A percentile compares a stretch with the other conserved stretches of the same genome.
phyloP scores from a whole-genome alignment of 192 early-diverging fungal species.

The Phycomyces nitens region DNA sequence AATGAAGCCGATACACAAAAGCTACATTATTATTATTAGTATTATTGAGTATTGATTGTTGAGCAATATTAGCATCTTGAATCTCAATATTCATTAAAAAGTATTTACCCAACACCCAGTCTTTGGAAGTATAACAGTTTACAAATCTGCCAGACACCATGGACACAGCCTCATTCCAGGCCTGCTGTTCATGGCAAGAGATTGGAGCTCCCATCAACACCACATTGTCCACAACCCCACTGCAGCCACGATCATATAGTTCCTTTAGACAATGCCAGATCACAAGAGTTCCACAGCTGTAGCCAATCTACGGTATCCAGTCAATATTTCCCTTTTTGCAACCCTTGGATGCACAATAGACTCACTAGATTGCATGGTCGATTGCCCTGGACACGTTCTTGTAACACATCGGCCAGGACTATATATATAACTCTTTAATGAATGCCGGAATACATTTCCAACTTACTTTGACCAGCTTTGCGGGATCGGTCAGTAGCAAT shows the following conservation, averaged over 20 bases:
- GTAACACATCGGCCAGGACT: constrained; percentile 55
- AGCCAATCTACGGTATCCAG: constrained; percentile 38
- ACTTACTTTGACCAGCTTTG: constrained; percentile 48
- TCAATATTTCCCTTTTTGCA: neutral
- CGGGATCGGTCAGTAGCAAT: constrained; percentile 49
- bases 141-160: constrained; percentile 48
- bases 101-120: constrained; percentile 45
- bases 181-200: constrained; percentile 27
- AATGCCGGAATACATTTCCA: neutral
- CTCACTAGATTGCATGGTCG: constrained; percentile 49
- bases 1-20: constrained; percentile 49
- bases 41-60: too few relatives aligned
- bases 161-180: constrained; percentile 40
- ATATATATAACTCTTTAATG: too few relatives aligned
- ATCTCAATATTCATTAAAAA: neutral
- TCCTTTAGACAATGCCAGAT: constrained; percentile 57
- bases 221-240: constrained; percentile 50
- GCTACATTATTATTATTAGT: constrained; percentile 13
- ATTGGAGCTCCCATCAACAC: constrained; percentile 55
- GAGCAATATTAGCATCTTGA: too few relatives aligned
- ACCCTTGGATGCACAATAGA: neutral
- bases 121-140: constrained; percentile 53
- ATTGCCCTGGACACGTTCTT: constrained; percentile 52
- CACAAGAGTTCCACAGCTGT: constrained; percentile 53
- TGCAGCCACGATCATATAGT: constrained; percentile 36